Base-by-base conservation (phyloP, 306 rosid genomes). In the Lathyrus aphaca region DNA sequence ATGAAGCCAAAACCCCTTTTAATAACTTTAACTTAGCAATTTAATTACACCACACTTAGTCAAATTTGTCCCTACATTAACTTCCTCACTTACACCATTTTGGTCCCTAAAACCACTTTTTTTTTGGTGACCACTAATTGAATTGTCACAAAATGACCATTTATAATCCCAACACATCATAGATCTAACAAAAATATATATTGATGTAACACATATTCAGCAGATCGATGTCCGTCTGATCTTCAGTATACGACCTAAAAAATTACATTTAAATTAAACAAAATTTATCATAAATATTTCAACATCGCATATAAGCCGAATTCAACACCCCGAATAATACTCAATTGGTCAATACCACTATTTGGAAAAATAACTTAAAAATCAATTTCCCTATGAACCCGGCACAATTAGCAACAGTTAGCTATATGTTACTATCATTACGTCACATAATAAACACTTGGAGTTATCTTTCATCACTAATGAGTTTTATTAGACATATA, bases 321-420 rank as follows among this genome's bases (percentile, higher is more conserved):
- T 23, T 32, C 9, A 23, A 54, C 59, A 23, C 5, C 37, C 15
- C 37, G 5, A 23, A 54, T 32, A 23, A 23, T 32, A 54, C 60
- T 54, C 60, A 23, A 54, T 54, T 23, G 27, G 60, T 54, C 60
- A 54, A 54, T 15, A 54, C 6, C 58, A 51, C 37, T 23, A 54
- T 54, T 54, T 54, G 62, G 39, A 56, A 27, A 25, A 6, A 56
- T 25, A 55, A 27, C 19, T 56, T 56, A 6, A 5, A 55, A 55
- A 56, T 56, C n/a, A 56, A 56, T 56, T 56, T 5, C 63, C 63
- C 63, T 27, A 56, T 56, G 63, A 29, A 56, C 63, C 63, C 63
- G 63, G 63, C 63, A 29, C 40, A 56, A 56, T 56, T 56, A 56
- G 40, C 63, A 56, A 56, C 63, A 2, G 63, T 56, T 56, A 56